Percentiles rank a stretch among this genome's conserved stretches.
phyloP scores from a whole-genome alignment of 1,139 yeast genomes.

The Yamadazyma pseudoaaseri region DNA sequence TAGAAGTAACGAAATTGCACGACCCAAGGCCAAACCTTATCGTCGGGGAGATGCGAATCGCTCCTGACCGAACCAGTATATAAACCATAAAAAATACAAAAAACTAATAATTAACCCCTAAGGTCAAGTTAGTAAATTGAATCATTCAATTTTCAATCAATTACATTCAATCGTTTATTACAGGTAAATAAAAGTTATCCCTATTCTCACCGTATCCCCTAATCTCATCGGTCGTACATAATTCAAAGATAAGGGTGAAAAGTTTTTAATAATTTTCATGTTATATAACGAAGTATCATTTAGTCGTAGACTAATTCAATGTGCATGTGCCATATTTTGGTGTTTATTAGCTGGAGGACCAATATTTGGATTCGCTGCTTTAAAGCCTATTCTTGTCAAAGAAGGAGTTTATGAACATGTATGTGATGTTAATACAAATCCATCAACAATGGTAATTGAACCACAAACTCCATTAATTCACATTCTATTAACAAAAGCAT shows the following conservation, averaged over 20 bases:
- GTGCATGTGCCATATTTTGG: conserved; percentile 42
- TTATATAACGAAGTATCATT: conserved; percentile 17
- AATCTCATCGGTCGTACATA: conserved; percentile 1
- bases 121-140: too few relatives aligned
- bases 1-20: too few relatives aligned
- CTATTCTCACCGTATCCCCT: too few relatives aligned
- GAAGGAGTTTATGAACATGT: conserved; percentile 39
- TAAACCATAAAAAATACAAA: too few relatives aligned
- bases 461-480: conserved; percentile 11
- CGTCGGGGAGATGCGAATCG: conserved; percentile 1
- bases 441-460: conserved; percentile 8
- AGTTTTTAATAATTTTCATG: conserved; percentile 12
- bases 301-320: conserved; percentile 23
- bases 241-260: conserved; percentile 1
- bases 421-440: conserved; percentile 26
- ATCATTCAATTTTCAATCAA: too few relatives aligned
- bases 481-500: conserved; percentile 10
- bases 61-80: not conserved
- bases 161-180: too few relatives aligned
- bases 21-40: not conserved
- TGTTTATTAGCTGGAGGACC: conserved; percentile 47
- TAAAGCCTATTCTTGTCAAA: conserved; percentile 39
- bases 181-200: too few relatives aligned
- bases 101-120: too few relatives aligned
- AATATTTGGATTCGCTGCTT: conserved; percentile 50